Evolutionary conservation across 306 rosid genomes (phyloP).

Genomic region (Phaseolus lunatus): DNA sequence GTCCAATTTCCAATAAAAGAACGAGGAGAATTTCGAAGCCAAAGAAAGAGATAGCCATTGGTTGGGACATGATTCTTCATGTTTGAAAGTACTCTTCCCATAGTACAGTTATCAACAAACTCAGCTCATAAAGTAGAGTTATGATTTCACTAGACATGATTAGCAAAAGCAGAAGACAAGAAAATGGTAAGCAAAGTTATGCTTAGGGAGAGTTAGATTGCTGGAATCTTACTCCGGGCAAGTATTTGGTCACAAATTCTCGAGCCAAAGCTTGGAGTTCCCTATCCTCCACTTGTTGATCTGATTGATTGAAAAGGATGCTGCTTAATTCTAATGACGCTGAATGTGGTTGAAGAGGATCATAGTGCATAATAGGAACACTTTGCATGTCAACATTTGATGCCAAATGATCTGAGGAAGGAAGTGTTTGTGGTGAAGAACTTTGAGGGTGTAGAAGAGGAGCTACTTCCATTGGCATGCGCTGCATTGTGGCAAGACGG

Average conservation of each 20-base stretch:
- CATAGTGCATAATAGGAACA: slow-evolving; percentile 52
- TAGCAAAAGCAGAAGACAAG: background rate
- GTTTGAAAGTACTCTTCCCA: slow-evolving; percentile 20
- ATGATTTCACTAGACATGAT: slow-evolving; percentile 17
- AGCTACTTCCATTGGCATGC: slow-evolving; percentile 27
- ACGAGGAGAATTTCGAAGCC: background rate
- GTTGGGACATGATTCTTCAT: slow-evolving; percentile 38
- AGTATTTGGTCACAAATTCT: slow-evolving; percentile 65
- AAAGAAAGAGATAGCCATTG: background rate
- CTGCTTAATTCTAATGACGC: slow-evolving; percentile 45
- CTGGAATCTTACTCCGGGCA: slow-evolving; percentile 70
- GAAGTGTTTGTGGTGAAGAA: slow-evolving; percentile 43
- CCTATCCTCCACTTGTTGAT: slow-evolving; percentile 52
- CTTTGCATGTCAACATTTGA: slow-evolving; percentile 47
- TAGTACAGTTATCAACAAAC: slow-evolving; percentile 23
- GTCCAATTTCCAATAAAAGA: background rate
- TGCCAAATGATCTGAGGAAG: slow-evolving; percentile 45
- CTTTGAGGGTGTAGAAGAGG: slow-evolving; percentile 35
- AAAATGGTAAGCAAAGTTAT: background rate
- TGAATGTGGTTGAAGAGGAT: slow-evolving; percentile 50
- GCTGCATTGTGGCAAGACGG: slow-evolving; percentile 68
- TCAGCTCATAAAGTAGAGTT: slow-evolving; percentile 31
- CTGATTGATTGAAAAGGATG: slow-evolving; percentile 42
- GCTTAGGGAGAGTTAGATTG: slow-evolving; percentile 53
- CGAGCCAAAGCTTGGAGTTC: slow-evolving; percentile 74